A percentile compares a stretch with the other conserved stretches of the same genome.
Conservation (phyloP, 2,329 filamentous ascomycete genomes). For the Fusarium paranaense region DNA sequence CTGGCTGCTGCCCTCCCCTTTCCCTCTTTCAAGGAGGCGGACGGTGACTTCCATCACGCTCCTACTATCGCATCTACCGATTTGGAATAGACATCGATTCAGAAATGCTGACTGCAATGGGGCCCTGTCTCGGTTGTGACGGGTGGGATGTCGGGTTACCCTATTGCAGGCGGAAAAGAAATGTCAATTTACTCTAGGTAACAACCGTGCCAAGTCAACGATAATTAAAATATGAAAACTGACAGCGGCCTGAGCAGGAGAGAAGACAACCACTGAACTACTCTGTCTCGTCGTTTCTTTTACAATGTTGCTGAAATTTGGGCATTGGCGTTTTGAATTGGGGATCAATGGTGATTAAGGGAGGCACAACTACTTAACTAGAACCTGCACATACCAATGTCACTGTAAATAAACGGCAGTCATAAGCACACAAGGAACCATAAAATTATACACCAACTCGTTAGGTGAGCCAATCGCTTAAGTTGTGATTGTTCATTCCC, state of each 20-base stretch:
- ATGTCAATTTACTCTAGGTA: not conserved
- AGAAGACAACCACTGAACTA: not conserved
- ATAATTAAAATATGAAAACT: not conserved
- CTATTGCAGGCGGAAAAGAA: not conserved
- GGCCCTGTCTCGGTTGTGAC: not conserved
- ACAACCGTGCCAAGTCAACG: not conserved
- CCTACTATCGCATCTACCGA: slow-evolving; percentile 22
- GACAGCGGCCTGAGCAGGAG: not conserved
- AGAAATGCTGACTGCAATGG: not conserved
- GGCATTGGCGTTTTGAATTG: not conserved
- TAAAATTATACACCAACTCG: not conserved
- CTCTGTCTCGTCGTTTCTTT: not conserved
- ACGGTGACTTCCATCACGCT: not conserved
- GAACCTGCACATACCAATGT: not conserved
- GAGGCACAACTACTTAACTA: not conserved
- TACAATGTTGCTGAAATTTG: not conserved
- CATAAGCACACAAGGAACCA: not conserved
- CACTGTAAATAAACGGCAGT: not conserved
- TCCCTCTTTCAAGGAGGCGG: slow-evolving; percentile 18
- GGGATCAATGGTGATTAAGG: not conserved
- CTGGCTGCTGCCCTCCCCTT: slow-evolving; percentile 35
- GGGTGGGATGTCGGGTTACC: not conserved
- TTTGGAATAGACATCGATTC: slow-evolving; percentile 9
- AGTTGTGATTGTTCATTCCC: not conserved
- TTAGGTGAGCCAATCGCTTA: not conserved